These are phyloP conservation scores for Crithidia thermophila DNA, from an alignment of 208 protist genomes.

Conservation along the genomic window DNA sequence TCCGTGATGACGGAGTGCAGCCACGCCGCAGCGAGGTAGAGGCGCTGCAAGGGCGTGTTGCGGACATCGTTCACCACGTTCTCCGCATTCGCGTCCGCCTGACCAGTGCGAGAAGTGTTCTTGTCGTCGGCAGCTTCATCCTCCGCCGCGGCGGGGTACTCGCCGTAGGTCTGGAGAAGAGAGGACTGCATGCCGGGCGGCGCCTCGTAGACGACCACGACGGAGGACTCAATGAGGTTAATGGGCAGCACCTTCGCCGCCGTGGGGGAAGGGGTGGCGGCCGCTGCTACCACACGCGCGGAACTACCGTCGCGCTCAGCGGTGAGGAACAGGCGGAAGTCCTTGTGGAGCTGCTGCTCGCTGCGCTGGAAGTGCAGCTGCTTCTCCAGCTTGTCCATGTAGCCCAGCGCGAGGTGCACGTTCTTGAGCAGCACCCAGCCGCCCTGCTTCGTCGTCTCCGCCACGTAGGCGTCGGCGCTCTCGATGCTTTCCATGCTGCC, in stretches of 20 bases:
- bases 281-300: slow-evolving; percentile 21
- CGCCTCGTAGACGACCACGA: slow-evolving; percentile 96
- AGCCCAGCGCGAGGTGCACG: slow-evolving; percentile 96
- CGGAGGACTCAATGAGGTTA: slow-evolving; percentile 73
- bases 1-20: slow-evolving; percentile 97
- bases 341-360: slow-evolving; percentile 55
- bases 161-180: slow-evolving; percentile 89
- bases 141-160: slow-evolving; percentile 3
- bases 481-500: slow-evolving; percentile 95
- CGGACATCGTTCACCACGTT: neutral
- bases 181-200: slow-evolving; percentile 96
- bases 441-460: slow-evolving; percentile 73
- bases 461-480: slow-evolving; percentile 93
- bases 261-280: neutral
- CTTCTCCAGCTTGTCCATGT: slow-evolving; percentile 96
- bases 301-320: slow-evolving; percentile 89
- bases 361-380: slow-evolving; percentile 90
- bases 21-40: slow-evolving; percentile 98
- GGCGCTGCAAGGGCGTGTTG: slow-evolving; percentile 68
- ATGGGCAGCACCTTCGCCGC: slow-evolving; percentile 50
- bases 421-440: slow-evolving; percentile 99
- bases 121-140: too few species aligned
- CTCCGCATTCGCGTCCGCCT: slow-evolving; percentile 11
- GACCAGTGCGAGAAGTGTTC: too few species aligned
- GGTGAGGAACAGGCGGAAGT: slow-evolving; percentile 98